These are phyloP conservation scores for Auxenochlorella pyrenoidosa DNA, from an alignment of 139 green algal genomes.

Conservation along the genomic window DNA sequence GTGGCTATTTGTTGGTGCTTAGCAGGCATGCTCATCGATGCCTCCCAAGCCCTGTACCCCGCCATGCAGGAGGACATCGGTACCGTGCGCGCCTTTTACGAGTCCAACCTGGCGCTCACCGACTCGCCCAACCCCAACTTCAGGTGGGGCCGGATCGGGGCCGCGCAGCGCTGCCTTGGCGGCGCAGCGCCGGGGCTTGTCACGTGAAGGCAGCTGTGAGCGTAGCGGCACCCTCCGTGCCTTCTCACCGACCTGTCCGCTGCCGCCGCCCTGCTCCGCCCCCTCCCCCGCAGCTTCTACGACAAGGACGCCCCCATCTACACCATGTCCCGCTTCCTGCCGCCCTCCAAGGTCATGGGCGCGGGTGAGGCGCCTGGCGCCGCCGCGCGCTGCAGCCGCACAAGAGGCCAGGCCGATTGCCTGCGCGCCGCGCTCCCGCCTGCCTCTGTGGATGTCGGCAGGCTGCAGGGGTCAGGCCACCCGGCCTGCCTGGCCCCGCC, in stretches of 20 bases:
- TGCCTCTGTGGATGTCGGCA: background rate
- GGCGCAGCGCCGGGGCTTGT: no score
- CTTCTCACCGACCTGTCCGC: no score
- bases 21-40: no score
- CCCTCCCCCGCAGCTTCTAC: slow-evolving; percentile 67
- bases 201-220: no score
- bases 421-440: no score
- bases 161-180: background rate
- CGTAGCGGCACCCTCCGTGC: no score
- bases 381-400: slow-evolving; percentile 29
- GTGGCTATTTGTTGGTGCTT: no score
- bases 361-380: slow-evolving; percentile 48
- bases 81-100: slow-evolving; percentile 98
- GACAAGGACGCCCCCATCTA: slow-evolving; percentile 87
- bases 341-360: slow-evolving; percentile 82
- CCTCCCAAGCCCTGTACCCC: no score
- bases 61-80: slow-evolving; percentile 83
- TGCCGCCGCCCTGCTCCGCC: background rate
- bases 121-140: slow-evolving; percentile 86
- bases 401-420: no score
- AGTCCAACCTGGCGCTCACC: slow-evolving; percentile 94
- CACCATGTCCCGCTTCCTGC: slow-evolving; percentile 86
- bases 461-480: no score
- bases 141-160: slow-evolving; percentile 51
- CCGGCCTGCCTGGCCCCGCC: no score